A percentile compares a stretch with the other conserved stretches of the same genome.
phyloP scores from a whole-genome alignment of 2,329 filamentous ascomycete genomes.

The Ophiostoma sp. region DNA sequence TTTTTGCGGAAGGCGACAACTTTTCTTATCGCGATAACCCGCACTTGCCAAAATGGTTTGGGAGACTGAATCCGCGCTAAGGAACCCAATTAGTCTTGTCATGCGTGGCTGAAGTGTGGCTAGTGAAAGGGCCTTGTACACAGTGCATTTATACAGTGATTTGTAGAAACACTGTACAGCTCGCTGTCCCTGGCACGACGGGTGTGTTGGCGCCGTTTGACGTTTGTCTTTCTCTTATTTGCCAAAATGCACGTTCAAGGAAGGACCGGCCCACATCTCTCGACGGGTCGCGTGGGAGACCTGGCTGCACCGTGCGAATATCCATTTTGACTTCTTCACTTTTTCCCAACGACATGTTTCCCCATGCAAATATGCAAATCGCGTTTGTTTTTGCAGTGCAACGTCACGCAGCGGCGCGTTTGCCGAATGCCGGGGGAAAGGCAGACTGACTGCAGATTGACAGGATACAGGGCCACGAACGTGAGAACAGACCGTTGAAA shows the following conservation, averaged over 20 bases:
- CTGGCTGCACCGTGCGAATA: slow-evolving; percentile 12
- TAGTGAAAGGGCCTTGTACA: not conserved
- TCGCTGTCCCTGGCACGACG: not conserved
- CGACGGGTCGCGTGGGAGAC: not conserved
- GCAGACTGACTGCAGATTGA: slow-evolving; percentile 2
- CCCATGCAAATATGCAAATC: slow-evolving; percentile 16
- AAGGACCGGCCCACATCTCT: slow-evolving; percentile 7
- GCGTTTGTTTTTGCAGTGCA: slow-evolving; percentile 15
- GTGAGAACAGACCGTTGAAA: not conserved
- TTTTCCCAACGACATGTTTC: not conserved
- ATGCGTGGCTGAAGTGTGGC: slow-evolving; percentile 11
- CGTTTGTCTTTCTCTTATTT: slow-evolving; percentile 8
- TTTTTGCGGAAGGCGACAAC: slow-evolving; percentile 4
- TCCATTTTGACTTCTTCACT: not conserved
- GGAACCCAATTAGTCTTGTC: not conserved
- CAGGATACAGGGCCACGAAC: not conserved
- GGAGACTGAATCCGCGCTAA: slow-evolving; percentile 9
- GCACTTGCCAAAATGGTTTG: not conserved
- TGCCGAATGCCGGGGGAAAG: slow-evolving; percentile 2
- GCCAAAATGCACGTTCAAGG: slow-evolving; percentile 16
- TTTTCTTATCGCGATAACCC: slow-evolving; percentile 25
- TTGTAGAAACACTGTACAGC: not conserved
- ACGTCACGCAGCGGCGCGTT: slow-evolving; percentile 21
- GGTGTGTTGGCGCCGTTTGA: slow-evolving; percentile 15
- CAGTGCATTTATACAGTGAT: not conserved